Percentiles rank a stretch among this genome's conserved stretches.
Evolutionary conservation across 106 monocot species (phyloP).

Genomic region (Gastrodia elata): DNA sequence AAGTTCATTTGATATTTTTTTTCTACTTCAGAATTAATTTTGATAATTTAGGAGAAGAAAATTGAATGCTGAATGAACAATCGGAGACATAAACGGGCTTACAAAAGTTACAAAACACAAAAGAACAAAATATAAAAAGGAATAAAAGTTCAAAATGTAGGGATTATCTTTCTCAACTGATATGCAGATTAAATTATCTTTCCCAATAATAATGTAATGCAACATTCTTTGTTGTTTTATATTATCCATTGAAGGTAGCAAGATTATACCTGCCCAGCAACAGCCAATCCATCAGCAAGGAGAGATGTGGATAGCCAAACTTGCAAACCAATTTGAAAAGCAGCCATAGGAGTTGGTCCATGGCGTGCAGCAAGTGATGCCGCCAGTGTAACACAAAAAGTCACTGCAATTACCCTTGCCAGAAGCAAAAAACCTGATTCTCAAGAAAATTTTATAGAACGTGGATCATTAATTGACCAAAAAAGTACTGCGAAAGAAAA

Average conservation of each 20-base stretch:
- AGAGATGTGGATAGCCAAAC: slow-evolving; percentile 87
- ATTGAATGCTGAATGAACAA: no score
- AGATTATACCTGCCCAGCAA: slow-evolving; percentile 70
- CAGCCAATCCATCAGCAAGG: slow-evolving; percentile 85
- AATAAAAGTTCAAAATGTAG: no score
- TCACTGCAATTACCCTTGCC: slow-evolving; percentile 76
- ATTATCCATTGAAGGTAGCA: neutral
- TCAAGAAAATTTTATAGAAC: neutral
- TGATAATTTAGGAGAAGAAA: no score
- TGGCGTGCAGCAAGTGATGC: slow-evolving; percentile 73
- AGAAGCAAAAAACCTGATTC: slow-evolving; percentile 56
- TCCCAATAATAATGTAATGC: no score
- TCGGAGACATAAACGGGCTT: no score
- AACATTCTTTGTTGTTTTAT: slow-evolving; percentile 1
- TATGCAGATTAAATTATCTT: no score
- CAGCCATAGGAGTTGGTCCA: slow-evolving; percentile 74
- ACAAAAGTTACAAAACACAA: no score
- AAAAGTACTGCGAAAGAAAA: no score
- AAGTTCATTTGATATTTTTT: neutral
- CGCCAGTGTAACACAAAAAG: slow-evolving; percentile 81
- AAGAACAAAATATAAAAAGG: no score
- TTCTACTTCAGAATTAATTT: neutral
- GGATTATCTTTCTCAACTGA: no score
- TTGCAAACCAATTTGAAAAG: slow-evolving; percentile 81
- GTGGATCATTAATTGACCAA: neutral